Base-by-base conservation (phyloP, 768 basidiomycete genomes). In the Cystobasidium onofrii region DNA sequence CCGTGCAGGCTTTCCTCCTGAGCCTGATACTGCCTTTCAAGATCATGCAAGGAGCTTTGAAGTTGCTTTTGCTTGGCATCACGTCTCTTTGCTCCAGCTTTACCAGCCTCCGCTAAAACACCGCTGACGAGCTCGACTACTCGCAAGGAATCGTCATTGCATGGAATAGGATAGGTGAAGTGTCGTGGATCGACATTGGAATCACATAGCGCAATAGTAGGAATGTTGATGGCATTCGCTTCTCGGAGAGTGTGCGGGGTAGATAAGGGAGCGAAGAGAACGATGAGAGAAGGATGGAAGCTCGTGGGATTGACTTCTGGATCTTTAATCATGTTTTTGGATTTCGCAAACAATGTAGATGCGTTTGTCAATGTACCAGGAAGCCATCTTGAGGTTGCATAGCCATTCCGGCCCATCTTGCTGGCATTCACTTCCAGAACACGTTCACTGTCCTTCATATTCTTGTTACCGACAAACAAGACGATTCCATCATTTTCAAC, bases 161-260 rank as follows among this genome's bases (percentile, higher is more conserved):
- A 93, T 0, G 93, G 94, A 79, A 99, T 97, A 52, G 96, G 90
- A 81, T 96, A 98, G 86, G 97, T 96, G 75, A 99, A 94, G 44
- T 92, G 85, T 29, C 96, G 88, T 4, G 96, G 96, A 82, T 99
- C 96, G 52, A 88, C 90, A 80, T 99, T 92, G 25, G 93, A 91
- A 82, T 99, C 96, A 67, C 94, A 87, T 74, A 98, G 88, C 39
- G 89, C 96, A 74, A 98, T 88, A 0, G 96, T 98, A 0, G 96
- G 96, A 71, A 98, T 86, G 79, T 94, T 89, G 75, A 89, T 86
- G 70, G 88, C 84, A 18, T 92, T 91, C 78, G 92, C 94, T 83
- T 99, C 96, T 67, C 89, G 87, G 78, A 98, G 90, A 18, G 91
- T 91, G 76, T 87, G 88, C 20, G 76, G 77, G 80, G 92, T 91